Evolutionary conservation across 192 early-diverging fungal genomes (phyloP).

Genomic region (Backusella westeae): DNA sequence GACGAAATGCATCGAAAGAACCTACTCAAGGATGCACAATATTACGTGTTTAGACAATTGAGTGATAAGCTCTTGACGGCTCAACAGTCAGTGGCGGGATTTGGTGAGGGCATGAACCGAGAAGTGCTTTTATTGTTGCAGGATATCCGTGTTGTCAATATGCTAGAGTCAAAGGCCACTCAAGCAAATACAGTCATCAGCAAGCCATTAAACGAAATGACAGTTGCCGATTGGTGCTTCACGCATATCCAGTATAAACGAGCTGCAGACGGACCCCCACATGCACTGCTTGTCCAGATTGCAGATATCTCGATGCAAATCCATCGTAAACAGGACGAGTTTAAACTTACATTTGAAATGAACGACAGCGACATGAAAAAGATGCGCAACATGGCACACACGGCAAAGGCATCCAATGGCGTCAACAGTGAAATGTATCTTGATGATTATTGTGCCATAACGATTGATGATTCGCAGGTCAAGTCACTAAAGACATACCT

Average conservation of each 20-base stretch:
- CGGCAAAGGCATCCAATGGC: constrained; percentile 11
- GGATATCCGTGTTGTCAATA: constrained; percentile 33
- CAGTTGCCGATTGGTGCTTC: background rate
- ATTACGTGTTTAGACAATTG: constrained; percentile 39
- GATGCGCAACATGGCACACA: constrained; percentile 24
- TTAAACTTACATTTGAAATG: constrained; percentile 11
- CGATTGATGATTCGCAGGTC: constrained; percentile 25
- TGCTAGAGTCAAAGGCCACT: constrained; percentile 2
- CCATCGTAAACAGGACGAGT: background rate
- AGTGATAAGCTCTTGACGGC: constrained; percentile 39
- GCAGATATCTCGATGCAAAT: constrained; percentile 19
- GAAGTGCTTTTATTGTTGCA: constrained; percentile 41
- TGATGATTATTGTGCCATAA: constrained; percentile 29
- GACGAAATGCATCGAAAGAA: constrained; percentile 55
- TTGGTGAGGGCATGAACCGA: constrained; percentile 23
- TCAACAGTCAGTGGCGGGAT: constrained; percentile 36
- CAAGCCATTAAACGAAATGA: background rate
- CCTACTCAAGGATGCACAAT: constrained; percentile 52
- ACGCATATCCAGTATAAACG: constrained; percentile 34
- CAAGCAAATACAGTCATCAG: background rate
- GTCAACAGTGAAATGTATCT: constrained; percentile 10
- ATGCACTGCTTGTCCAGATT: constrained; percentile 32
- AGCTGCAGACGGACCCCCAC: background rate
- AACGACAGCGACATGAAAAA: constrained; percentile 16
- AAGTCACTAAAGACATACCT: background rate